phyloP scores from a whole-genome alignment of 164 flowering plant species.

The Tetrastigma voinierianum region DNA sequence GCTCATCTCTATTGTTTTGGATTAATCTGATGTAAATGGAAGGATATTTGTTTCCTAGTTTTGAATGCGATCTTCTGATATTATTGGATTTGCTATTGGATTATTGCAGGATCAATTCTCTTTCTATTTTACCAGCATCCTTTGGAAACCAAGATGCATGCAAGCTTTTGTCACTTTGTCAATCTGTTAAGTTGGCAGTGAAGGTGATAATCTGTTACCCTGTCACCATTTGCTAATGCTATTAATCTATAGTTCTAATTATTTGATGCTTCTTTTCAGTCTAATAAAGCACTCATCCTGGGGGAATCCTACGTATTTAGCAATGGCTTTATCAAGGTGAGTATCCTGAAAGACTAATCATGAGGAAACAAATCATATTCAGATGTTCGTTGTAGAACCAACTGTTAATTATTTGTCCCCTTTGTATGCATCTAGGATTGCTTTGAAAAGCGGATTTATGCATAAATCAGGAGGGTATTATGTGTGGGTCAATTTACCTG shows the following conservation, averaged over 20 bases:
- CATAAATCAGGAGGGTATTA: not conserved
- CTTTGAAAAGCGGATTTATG: not conserved
- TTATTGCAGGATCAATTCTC: slow-evolving; percentile 77
- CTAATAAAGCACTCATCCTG: slow-evolving; percentile 57
- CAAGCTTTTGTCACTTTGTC: slow-evolving; percentile 71
- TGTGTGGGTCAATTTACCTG: not conserved
- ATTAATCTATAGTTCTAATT: slow-evolving; percentile 3
- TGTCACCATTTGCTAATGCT: not conserved
- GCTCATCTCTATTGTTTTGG: not conserved
- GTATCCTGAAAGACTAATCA: slow-evolving; percentile 2
- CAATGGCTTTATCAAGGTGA: slow-evolving; percentile 76
- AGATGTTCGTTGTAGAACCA: not conserved
- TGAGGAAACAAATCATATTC: not conserved
- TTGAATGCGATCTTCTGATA: not conserved
- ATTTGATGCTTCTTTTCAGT: slow-evolving; percentile 46
- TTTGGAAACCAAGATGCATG: slow-evolving; percentile 80
- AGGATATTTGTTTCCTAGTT: not conserved
- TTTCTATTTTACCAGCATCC: slow-evolving; percentile 75
- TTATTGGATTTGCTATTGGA: not conserved
- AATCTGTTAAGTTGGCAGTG: slow-evolving; percentile 66
- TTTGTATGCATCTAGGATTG: slow-evolving; percentile 1
- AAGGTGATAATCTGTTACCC: slow-evolving; percentile 47
- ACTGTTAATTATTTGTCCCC: not conserved
- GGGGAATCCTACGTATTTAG: slow-evolving; percentile 80
- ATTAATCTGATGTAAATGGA: not conserved